Base-by-base conservation (phyloP, 2,329 filamentous ascomycete species). In the Pseudocercospora pini-densiflorae region DNA sequence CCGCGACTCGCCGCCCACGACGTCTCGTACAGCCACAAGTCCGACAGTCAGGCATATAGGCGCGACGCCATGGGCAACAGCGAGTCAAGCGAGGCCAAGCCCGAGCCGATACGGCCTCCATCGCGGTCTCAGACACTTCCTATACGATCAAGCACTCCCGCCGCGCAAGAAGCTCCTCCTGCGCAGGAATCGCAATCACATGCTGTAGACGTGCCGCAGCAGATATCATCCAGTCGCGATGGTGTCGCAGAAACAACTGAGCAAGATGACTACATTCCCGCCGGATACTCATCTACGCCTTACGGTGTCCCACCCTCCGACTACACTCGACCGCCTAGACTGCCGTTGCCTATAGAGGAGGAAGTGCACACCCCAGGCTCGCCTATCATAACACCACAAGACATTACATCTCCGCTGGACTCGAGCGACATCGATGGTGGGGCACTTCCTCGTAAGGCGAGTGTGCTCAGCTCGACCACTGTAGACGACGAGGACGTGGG, bases 271-370 rank as follows among this genome's bases (percentile, higher is more conserved):
- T 72, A 64, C 71, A 71, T 66, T 59, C 69, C 68, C 60, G 69
- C 63, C 58, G 72, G 71, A 54, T 67, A 72, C 66, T 63, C 68
- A 24, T 73, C 69, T 21, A 71, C 76, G 24, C 65, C 72, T n/a
- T 81, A 80, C 69, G 78, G 68, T 69, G 77, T 72, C 67, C 79
- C 71, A 68, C 77, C 73, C 23, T 75, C 79, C 73, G 77, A 86
- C 79, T 83, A 82, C 81, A 80, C 85, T 65, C 86, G 91, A n/a
- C 94, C 94, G 54, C 94, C 94, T 59, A 90, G 94, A 67, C 84
- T 98, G 74, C 94, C 94, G 65, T 87, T 98, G 66, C 94, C 94
- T 62, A 97, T 98, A 74, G 93, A 96, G 74, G 92, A 97, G 82
- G 93, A 97, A 77, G 87, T 92, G 14, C 90, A 95, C 73, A 93